These are phyloP conservation scores for Yarrowia galli DNA, from an alignment of 1,139 yeast genomes.

Conservation along the genomic window DNA sequence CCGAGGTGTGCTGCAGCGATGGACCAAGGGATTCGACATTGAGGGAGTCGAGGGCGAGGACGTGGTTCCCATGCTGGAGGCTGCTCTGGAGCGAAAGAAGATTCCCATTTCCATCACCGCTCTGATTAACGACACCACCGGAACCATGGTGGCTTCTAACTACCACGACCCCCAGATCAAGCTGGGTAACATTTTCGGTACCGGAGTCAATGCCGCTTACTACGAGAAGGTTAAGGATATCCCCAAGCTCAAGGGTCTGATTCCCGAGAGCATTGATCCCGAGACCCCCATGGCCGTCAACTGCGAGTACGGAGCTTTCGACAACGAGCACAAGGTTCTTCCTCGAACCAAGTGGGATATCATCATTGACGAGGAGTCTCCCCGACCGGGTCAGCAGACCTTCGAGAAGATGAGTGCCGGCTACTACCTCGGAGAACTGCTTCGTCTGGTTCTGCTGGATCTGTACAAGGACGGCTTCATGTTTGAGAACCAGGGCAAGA, in stretches of 20 bases:
- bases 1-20: constrained; percentile 86
- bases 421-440: constrained; percentile 90
- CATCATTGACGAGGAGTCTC: constrained; percentile 80
- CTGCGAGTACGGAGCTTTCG: constrained; percentile 98
- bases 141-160: constrained; percentile 94
- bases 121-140: constrained; percentile 94
- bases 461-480: constrained; percentile 68
- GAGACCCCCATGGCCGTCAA: constrained; percentile 91
- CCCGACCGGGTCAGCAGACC: constrained; percentile 95
- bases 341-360: constrained; percentile 93
- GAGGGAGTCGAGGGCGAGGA: constrained; percentile 93
- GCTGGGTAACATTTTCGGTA: constrained; percentile 97
- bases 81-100: constrained; percentile 65
- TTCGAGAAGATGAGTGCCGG: constrained; percentile 99
- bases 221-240: constrained; percentile 77
- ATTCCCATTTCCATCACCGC: constrained; percentile 91
- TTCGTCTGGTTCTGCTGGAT: constrained; percentile 82
- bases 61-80: constrained; percentile 89
- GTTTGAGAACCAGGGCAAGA: constrained; percentile 52
- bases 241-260: constrained; percentile 80
- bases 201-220: constrained; percentile 97
- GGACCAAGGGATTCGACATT: constrained; percentile 98
- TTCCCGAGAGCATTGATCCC: constrained; percentile 66
- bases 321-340: constrained; percentile 76
- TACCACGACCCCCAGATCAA: constrained; percentile 87